Conservation (phyloP, 805 yeast genomes). For the Pichia rugopelliculosa region DNA sequence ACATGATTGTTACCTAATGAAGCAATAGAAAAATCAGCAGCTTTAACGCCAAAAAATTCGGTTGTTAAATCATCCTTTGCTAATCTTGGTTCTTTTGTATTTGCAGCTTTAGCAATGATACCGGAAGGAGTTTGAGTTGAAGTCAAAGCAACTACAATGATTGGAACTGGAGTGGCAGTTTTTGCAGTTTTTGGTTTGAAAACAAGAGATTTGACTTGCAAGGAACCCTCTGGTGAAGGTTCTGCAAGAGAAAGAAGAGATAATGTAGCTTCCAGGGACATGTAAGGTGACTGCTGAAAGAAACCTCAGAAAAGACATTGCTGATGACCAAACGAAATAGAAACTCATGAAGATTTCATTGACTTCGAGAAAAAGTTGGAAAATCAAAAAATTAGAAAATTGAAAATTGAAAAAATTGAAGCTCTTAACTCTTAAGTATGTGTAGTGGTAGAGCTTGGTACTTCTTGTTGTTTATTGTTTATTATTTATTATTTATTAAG, state of each 20-base stretch:
- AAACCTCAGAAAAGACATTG: too few relatives aligned
- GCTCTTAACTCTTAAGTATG: too few relatives aligned
- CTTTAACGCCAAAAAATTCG: slow-evolving; percentile 48
- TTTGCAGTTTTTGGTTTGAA: slow-evolving; percentile 91
- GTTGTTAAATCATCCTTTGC: slow-evolving; percentile 76
- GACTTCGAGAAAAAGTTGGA: too few relatives aligned
- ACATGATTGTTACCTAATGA: slow-evolving; percentile 40
- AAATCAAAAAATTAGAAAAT: too few relatives aligned
- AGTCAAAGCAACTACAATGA: slow-evolving; percentile 69
- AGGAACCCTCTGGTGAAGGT: slow-evolving; percentile 42
- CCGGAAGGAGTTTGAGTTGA: slow-evolving; percentile 63
- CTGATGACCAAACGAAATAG: not conserved
- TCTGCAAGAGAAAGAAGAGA: slow-evolving; percentile 58
- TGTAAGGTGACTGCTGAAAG: slow-evolving; percentile 15
- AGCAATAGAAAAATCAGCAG: slow-evolving; percentile 59
- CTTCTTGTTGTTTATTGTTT: not conserved
- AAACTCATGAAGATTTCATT: too few relatives aligned
- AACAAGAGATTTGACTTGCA: slow-evolving; percentile 65
- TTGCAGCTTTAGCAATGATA: slow-evolving; percentile 56
- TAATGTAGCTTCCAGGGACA: slow-evolving; percentile 65
- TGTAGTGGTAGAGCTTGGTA: too few relatives aligned
- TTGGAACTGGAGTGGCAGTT: slow-evolving; percentile 68
- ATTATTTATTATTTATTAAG: not conserved
- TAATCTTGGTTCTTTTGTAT: slow-evolving; percentile 77
- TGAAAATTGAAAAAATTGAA: not conserved